Conservation (phyloP, 2,329 filamentous ascomycete species). For the Talaromyces sp. region DNA sequence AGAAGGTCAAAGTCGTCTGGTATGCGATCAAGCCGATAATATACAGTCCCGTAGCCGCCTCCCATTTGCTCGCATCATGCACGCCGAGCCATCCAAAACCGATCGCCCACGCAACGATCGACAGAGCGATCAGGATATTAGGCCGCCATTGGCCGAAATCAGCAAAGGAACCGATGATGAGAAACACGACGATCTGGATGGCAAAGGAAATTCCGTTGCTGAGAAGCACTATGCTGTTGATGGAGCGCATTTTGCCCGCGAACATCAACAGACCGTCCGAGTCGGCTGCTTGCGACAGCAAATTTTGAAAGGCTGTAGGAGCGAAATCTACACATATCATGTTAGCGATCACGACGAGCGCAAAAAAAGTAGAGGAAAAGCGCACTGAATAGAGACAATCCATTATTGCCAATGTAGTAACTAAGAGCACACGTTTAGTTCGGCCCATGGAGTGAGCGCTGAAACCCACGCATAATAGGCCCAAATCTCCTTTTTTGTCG, state of each 20-base stretch:
- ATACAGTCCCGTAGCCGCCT: conserved; percentile 55
- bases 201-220: conserved; percentile 64
- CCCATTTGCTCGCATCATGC: conserved; percentile 55
- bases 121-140: conserved; percentile 57
- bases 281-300: conserved; percentile 56
- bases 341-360: background rate
- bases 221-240: conserved; percentile 60
- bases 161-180: conserved; percentile 42
- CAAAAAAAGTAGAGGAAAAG: background rate
- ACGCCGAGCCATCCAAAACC: conserved; percentile 65
- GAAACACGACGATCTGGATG: conserved; percentile 52
- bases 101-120: conserved; percentile 55
- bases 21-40: conserved; percentile 62
- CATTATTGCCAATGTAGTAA: conserved; percentile 64
- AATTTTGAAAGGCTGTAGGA: conserved; percentile 59
- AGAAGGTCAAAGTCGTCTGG: conserved; percentile 62
- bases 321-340: conserved; percentile 44
- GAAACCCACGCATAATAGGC: conserved; percentile 46
- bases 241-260: conserved; percentile 51
- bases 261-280: conserved; percentile 50
- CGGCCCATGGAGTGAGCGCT: conserved; percentile 11
- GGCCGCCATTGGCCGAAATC: conserved; percentile 62
- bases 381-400: conserved; percentile 52
- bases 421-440: conserved; percentile 19
- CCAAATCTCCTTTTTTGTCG: conserved; percentile 51